Conservation (phyloP, 148 eudicot genomes). For the Mesembryanthemum crystallinum region DNA sequence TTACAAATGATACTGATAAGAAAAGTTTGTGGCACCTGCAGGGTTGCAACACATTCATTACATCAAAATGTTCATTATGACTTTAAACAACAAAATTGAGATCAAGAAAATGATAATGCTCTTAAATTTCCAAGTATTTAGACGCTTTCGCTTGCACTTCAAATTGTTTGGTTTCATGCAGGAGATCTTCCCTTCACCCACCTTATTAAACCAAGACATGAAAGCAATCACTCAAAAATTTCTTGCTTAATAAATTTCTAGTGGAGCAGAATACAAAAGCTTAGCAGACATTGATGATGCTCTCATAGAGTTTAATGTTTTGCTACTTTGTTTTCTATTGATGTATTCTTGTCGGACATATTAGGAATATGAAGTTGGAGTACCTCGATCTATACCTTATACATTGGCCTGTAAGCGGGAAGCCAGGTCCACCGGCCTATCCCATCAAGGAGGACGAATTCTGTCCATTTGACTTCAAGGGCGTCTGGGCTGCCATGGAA, state of each 20-base stretch:
- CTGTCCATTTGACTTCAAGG: conserved; percentile 26
- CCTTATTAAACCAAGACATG: neutral
- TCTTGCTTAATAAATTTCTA: neutral
- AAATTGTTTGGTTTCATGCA: neutral
- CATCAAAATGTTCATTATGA: neutral
- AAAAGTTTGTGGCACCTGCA: neutral
- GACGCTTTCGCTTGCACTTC: neutral
- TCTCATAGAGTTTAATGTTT: no score
- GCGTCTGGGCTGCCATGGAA: conserved; percentile 53
- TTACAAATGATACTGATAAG: neutral
- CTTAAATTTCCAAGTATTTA: neutral
- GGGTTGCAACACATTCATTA: neutral
- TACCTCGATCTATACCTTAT: conserved; percentile 34
- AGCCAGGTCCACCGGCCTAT: conserved; percentile 27
- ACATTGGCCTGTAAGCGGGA: conserved; percentile 34
- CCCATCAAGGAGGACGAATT: conserved; percentile 29
- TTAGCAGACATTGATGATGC: neutral
- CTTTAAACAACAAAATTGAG: neutral
- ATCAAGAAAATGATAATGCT: neutral
- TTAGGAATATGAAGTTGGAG: conserved; percentile 36
- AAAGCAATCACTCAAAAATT: neutral
- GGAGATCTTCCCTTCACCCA: neutral
- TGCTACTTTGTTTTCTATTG: no score
- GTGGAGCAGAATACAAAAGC: neutral
- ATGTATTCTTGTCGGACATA: neutral